Percentiles rank a stretch among this genome's conserved stretches.
Evolutionary conservation across 306 rosid species (phyloP).

Genomic region (Fragaria nilgerrensis): DNA sequence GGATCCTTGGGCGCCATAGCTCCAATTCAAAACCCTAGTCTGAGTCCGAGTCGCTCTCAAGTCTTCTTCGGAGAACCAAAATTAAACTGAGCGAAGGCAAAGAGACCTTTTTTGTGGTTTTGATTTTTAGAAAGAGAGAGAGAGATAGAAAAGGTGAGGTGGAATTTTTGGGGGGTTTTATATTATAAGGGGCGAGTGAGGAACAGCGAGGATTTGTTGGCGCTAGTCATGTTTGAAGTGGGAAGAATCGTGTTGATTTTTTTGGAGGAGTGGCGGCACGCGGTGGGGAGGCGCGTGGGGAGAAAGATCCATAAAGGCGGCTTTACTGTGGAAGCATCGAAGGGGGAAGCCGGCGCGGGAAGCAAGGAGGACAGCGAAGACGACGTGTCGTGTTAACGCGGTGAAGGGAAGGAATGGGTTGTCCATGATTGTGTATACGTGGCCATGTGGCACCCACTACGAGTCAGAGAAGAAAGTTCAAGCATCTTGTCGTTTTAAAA

Average conservation of each 20-base stretch:
- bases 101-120: neutral
- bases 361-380: neutral
- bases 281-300: constrained; percentile 20
- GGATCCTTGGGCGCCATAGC: constrained; percentile 63
- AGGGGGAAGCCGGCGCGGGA: constrained; percentile 15
- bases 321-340: neutral
- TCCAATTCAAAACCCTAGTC: constrained; percentile 24
- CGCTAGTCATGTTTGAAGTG: constrained; percentile 53
- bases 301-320: constrained; percentile 16
- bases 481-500: neutral
- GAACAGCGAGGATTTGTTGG: constrained; percentile 57
- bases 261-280: constrained; percentile 8
- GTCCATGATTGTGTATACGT: neutral
- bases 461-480: neutral
- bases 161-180: neutral
- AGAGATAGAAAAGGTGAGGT: neutral
- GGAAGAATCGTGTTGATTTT: too few species aligned
- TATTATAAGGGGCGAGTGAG: neutral
- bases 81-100: neutral
- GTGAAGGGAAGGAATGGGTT: neutral
- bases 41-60: neutral
- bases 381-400: neutral
- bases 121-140: neutral
- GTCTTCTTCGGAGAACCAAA: neutral
- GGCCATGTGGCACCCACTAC: constrained; percentile 4